A percentile compares a stretch with the other conserved stretches of the same genome.
Conservation (phyloP, 176 grass and related monocot genomes). For the Aegilops umbellulata region DNA sequence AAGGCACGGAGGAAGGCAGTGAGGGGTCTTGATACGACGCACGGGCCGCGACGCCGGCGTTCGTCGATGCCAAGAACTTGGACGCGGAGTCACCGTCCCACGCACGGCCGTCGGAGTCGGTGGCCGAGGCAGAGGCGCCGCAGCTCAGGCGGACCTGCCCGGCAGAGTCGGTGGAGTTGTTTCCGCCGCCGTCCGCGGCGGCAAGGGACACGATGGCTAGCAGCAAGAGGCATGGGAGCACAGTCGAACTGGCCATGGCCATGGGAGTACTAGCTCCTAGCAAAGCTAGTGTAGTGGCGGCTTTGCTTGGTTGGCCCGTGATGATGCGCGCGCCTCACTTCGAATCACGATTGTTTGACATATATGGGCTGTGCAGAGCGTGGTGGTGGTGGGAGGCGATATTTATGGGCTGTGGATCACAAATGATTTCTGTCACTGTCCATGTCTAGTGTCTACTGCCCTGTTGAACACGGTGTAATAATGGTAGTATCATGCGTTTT, state of each 20-base stretch:
- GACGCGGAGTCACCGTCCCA: conserved; percentile 54
- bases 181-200: neutral
- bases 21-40: conserved; percentile 24
- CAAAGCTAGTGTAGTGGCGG: neutral
- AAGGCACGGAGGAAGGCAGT: conserved; percentile 40
- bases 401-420: neutral
- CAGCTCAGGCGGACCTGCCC: conserved; percentile 57
- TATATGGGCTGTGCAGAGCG: neutral
- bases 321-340: neutral
- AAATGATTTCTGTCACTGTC: neutral
- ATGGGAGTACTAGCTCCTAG: neutral
- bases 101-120: conserved; percentile 25
- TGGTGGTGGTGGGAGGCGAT: neutral
- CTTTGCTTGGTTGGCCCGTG: neutral
- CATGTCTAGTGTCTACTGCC: neutral
- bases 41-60: neutral
- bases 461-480: neutral
- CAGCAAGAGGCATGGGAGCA: conserved; percentile 8
- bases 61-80: neutral
- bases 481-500: neutral
- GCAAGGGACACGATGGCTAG: neutral
- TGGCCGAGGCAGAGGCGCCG: conserved; percentile 18
- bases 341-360: neutral
- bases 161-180: neutral
- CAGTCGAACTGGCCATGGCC: neutral